Evolutionary conservation across 257 asterid species (phyloP).

Genomic region (Jasminum sambac): DNA sequence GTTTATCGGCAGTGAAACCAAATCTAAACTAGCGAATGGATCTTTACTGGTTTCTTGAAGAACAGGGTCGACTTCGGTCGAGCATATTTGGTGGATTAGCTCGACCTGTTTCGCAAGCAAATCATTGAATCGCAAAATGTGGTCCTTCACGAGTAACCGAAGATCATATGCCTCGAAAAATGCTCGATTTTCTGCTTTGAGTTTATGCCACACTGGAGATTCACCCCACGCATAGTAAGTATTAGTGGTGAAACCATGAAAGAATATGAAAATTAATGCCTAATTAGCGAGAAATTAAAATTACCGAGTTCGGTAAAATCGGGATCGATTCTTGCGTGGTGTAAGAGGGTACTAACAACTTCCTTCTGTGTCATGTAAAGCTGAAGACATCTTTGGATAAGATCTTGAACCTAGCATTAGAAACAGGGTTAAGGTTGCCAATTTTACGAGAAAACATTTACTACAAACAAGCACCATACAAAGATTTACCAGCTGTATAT

Average conservation of each 20-base stretch:
- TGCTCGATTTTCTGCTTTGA: conserved; percentile 54
- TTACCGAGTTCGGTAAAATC: conserved; percentile 54
- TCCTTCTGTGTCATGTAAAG: conserved; percentile 55
- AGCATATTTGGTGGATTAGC: conserved; percentile 41
- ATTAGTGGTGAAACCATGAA: not conserved
- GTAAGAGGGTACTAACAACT: conserved; percentile 42
- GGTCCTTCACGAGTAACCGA: conserved; percentile 65
- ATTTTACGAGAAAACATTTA: not conserved
- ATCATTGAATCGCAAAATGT: conserved; percentile 56
- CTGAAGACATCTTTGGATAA: conserved; percentile 53
- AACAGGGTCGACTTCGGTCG: no score
- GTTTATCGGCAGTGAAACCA: conserved; percentile 33
- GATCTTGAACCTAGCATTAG: conserved; percentile 45
- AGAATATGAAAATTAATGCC: no score
- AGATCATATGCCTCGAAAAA: conserved; percentile 50
- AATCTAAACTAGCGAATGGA: conserved; percentile 38
- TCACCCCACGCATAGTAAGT: conserved; percentile 4
- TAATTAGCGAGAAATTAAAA: not conserved
- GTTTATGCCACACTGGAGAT: conserved; percentile 62
- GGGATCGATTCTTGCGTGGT: conserved; percentile 52
- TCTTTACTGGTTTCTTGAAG: conserved; percentile 11
- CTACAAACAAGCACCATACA: not conserved
- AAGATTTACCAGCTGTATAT: conserved; percentile 50
- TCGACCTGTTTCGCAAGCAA: conserved; percentile 65
- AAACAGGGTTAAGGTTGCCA: not conserved